A percentile compares a stretch with the other conserved stretches of the same genome.
These are phyloP conservation scores for Prunella vulgaris DNA, from an alignment of 257 asterid species.

Conservation along the genomic window DNA sequence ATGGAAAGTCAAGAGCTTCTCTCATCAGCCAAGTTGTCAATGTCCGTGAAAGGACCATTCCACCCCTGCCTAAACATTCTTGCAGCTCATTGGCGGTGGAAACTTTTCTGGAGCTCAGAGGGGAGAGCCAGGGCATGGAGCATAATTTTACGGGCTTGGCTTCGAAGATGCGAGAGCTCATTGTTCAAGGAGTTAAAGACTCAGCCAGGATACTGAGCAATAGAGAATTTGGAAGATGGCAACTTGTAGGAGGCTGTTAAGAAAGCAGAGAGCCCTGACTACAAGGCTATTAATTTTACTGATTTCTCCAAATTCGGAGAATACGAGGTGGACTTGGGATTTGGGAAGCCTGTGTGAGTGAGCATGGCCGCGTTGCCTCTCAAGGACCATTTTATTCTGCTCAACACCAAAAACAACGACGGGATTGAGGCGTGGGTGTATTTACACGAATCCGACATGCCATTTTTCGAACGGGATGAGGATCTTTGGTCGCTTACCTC, in stretches of 20 bases:
- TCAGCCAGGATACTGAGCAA: not conserved
- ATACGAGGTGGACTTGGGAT: not conserved
- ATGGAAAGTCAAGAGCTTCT: not conserved
- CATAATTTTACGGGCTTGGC: not conserved
- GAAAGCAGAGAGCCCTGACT: not conserved
- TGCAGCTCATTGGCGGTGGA: not conserved
- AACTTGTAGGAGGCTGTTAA: not conserved
- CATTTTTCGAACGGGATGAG: not conserved
- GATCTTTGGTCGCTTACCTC: not conserved
- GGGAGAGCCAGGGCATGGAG: not conserved
- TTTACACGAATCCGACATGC: conserved; percentile 6
- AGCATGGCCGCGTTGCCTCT: not conserved
- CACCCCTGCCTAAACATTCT: not conserved
- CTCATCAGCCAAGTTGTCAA: not conserved
- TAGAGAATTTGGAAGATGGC: not conserved
- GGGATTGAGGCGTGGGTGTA: conserved; percentile 13
- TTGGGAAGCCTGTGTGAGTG: conserved; percentile 6
- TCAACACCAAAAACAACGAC: not conserved
- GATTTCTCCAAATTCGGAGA: not conserved
- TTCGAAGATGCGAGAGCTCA: not conserved
- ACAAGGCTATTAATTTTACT: not conserved
- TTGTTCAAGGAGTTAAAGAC: not conserved
- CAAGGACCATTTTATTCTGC: not conserved
- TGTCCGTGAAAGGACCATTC: not conserved
- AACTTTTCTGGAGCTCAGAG: not conserved